Evolutionary conservation across 2,329 filamentous ascomycete species (phyloP).

Genomic region (Neonectria hederae): DNA sequence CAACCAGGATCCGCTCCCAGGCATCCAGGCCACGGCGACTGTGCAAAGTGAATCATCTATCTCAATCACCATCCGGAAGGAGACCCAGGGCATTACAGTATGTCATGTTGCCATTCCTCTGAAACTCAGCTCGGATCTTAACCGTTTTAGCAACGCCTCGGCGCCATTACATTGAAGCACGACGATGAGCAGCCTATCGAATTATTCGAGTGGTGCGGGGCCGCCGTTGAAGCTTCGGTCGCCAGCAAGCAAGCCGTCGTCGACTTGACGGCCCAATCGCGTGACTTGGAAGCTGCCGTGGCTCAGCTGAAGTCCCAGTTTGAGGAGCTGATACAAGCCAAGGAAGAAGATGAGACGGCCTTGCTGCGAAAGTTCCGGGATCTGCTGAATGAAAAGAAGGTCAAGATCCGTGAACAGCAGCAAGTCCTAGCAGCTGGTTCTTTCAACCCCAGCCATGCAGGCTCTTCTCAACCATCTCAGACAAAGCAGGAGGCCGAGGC

Average conservation of each 20-base stretch:
- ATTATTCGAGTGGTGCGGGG: constrained; percentile 75
- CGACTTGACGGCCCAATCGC: constrained; percentile 52
- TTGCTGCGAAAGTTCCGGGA: constrained; percentile 75
- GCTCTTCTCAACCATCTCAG: constrained; percentile 42
- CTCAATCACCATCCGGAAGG: constrained; percentile 70
- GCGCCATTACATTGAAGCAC: constrained; percentile 66
- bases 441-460: constrained; percentile 48
- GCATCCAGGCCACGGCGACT: constrained; percentile 69
- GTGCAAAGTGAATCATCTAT: constrained; percentile 63
- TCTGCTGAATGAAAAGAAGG: constrained; percentile 81
- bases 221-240: constrained; percentile 60
- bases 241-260: constrained; percentile 56
- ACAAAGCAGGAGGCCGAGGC: constrained; percentile 4
- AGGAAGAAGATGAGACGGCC: constrained; percentile 72
- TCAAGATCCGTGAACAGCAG: constrained; percentile 80
- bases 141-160: constrained; percentile 71
- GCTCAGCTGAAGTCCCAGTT: constrained; percentile 69
- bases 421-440: constrained; percentile 63
- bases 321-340: constrained; percentile 71
- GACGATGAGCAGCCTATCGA: constrained; percentile 68
- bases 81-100: constrained; percentile 75
- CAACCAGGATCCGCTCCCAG: constrained; percentile 58
- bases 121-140: constrained; percentile 29
- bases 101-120: constrained; percentile 37
- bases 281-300: constrained; percentile 64